Conservation (phyloP, 768 basidiomycete species). For the Rhodotorula kratochvilovae region DNA sequence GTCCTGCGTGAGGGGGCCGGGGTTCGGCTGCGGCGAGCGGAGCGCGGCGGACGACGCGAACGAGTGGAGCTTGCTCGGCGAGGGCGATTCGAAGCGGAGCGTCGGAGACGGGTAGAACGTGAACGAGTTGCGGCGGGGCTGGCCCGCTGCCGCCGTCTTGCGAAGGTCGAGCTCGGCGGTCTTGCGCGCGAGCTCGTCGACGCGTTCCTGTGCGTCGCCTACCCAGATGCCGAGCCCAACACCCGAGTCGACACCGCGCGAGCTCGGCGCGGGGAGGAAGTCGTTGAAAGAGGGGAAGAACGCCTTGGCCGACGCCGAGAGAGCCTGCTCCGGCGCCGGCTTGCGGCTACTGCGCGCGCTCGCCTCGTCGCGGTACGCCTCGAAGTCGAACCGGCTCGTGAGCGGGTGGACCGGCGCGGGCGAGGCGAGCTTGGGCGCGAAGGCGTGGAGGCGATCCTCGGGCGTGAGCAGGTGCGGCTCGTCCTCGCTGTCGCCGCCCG, state of each 20-base stretch:
- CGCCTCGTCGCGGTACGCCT: too few species aligned
- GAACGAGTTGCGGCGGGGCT: conserved; percentile 24
- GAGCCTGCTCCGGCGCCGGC: neutral
- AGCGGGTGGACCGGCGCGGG: too few species aligned
- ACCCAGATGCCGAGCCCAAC: neutral
- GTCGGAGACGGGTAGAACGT: conserved; percentile 19
- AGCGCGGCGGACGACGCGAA: conserved; percentile 9
- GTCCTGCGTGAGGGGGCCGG: neutral
- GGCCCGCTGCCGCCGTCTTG: neutral
- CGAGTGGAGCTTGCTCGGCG: neutral
- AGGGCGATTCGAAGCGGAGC: neutral
- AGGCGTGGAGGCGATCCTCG: neutral
- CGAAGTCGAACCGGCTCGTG: too few species aligned
- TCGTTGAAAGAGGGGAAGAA: conserved; percentile 26
- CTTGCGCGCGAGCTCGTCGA: neutral
- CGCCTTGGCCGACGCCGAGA: conserved; percentile 1
- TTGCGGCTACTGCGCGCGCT: too few species aligned
- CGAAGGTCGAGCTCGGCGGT: neutral
- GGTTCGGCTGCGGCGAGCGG: conserved; percentile 4
- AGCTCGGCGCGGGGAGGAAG: conserved; percentile 3
- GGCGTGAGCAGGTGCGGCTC: neutral
- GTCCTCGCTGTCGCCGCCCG: neutral
- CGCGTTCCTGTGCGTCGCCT: neutral
- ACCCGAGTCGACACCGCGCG: neutral
- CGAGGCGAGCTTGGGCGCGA: neutral